A percentile compares a stretch with the other conserved stretches of the same genome.
These are phyloP conservation scores for Paraleonurus japonicus DNA, from an alignment of 257 asterid genomes.

Conservation along the genomic window DNA sequence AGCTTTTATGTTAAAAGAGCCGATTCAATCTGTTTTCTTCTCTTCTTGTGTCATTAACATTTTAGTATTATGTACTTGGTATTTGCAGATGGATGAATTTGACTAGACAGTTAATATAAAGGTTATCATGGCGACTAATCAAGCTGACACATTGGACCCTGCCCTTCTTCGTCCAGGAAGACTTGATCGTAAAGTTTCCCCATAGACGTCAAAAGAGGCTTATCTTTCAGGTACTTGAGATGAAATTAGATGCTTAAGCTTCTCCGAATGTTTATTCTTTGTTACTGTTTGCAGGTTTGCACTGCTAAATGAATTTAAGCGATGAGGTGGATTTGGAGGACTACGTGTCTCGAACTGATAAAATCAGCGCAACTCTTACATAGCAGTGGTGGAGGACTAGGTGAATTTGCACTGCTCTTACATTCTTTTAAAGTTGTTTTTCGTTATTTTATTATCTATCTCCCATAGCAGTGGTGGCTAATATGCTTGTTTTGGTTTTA, in stretches of 20 bases:
- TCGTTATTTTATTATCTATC: no score
- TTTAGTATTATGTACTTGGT: background rate
- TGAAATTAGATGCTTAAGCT: background rate
- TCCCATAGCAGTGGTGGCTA: background rate
- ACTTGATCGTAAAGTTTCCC: constrained; percentile 89
- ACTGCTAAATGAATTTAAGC: constrained; percentile 85
- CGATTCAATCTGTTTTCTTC: background rate
- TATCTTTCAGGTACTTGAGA: constrained; percentile 64
- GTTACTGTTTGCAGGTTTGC: constrained; percentile 56
- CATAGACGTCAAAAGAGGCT: constrained; percentile 93
- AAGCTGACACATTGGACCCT: constrained; percentile 91
- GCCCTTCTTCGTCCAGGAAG: constrained; percentile 97
- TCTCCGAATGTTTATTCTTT: background rate
- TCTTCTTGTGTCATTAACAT: background rate
- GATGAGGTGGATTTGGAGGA: constrained; percentile 97
- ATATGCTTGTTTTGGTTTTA: background rate
- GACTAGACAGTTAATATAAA: constrained; percentile 88
- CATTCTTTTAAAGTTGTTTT: background rate
- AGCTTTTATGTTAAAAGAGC: background rate
- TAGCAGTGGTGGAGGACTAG: no score
- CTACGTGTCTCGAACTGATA: constrained; percentile 88
- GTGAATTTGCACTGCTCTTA: no score
- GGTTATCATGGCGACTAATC: constrained; percentile 90
- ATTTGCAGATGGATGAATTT: constrained; percentile 87
- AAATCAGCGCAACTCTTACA: constrained; percentile 90